Evolutionary conservation across 345 rosid genomes (phyloP).

Genomic region (Eucalyptus virginea): DNA sequence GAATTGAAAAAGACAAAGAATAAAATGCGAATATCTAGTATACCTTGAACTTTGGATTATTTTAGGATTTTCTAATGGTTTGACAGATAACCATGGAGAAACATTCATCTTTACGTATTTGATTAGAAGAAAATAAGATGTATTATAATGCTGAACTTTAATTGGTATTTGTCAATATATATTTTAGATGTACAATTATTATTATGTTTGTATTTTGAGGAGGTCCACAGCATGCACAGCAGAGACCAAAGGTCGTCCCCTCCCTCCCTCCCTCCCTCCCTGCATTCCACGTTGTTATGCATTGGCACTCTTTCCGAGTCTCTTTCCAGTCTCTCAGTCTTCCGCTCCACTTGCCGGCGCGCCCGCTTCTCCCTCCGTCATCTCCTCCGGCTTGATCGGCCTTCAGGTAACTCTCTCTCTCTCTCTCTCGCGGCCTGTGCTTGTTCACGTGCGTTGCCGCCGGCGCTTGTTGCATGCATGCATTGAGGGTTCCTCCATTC

Average conservation of each 20-base stretch:
- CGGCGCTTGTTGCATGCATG: neutral
- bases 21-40: no score
- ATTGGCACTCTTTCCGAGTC: neutral
- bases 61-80: neutral
- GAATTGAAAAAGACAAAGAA: no score
- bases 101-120: no score
- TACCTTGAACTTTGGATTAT: neutral
- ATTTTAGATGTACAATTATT: neutral
- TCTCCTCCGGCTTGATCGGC: neutral
- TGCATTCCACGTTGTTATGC: neutral
- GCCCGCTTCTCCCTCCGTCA: neutral
- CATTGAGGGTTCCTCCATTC: neutral
- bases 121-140: neutral
- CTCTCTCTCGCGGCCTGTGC: neutral
- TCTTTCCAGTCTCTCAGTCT: neutral
- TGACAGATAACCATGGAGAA: neutral
- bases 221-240: neutral
- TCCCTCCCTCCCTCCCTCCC: neutral
- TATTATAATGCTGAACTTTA: neutral
- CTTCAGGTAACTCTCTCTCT: neutral
- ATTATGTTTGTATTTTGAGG: neutral
- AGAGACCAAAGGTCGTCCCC: neutral
- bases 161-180: no score
- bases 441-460: neutral
- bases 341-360: neutral